Conservation (phyloP, 805 yeast species). For the Candida odintsovae region DNA sequence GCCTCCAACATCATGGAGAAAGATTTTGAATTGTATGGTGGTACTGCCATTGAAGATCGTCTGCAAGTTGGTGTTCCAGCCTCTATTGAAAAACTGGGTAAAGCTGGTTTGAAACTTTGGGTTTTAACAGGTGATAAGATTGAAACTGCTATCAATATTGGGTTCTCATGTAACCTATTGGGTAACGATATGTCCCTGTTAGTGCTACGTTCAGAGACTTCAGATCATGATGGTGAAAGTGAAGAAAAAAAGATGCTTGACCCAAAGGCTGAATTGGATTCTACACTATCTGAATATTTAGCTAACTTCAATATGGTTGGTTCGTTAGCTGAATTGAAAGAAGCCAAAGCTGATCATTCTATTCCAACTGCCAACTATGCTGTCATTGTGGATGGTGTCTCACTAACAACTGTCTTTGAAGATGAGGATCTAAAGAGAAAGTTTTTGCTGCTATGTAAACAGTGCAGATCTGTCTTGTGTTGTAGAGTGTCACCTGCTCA, state of each 20-base stretch:
- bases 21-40: constrained; percentile 62
- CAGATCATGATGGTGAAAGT: constrained; percentile 25
- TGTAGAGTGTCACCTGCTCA: constrained; percentile 89
- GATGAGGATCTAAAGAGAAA: constrained; percentile 41
- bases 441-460: constrained; percentile 68
- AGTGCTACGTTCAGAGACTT: constrained; percentile 47
- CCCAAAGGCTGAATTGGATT: constrained; percentile 26
- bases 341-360: constrained; percentile 51
- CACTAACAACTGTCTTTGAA: constrained; percentile 49
- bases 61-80: constrained; percentile 84
- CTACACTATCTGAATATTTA: constrained; percentile 39
- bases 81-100: constrained; percentile 59
- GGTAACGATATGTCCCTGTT: constrained; percentile 69
- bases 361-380: constrained; percentile 67
- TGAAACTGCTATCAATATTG: constrained; percentile 82
- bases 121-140: constrained; percentile 80
- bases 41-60: constrained; percentile 86
- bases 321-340: constrained; percentile 47
- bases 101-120: constrained; percentile 81
- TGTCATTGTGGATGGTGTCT: constrained; percentile 77
- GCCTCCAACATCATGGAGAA: constrained; percentile 69
- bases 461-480: constrained; percentile 76
- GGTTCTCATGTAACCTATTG: constrained; percentile 70
- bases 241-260: constrained; percentile 31
- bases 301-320: constrained; percentile 55